Evolutionary conservation across 257 asterid genomes (phyloP).

Genomic region (Solanum lignicaule): DNA sequence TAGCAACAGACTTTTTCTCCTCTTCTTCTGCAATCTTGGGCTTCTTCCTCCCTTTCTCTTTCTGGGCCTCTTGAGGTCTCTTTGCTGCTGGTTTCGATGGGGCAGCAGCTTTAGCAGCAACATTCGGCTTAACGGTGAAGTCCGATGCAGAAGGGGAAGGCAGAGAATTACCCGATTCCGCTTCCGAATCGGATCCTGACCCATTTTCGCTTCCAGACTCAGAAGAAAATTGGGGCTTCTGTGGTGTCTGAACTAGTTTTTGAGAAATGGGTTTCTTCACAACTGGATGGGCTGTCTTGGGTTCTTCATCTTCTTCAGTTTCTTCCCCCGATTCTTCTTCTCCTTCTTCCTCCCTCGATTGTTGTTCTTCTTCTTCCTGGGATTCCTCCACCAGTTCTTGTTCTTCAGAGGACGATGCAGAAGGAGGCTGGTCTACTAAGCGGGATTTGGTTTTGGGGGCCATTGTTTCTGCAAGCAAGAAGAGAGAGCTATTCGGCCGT

Average conservation of each 20-base stretch:
- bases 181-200: constrained; percentile 17
- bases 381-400: neutral
- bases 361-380: constrained; percentile 2
- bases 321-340: constrained; percentile 6
- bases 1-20: constrained; percentile 5
- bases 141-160: constrained; percentile 26
- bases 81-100: constrained; percentile 14
- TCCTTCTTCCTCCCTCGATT: constrained; percentile 5
- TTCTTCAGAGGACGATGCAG: constrained; percentile 11
- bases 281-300: neutral
- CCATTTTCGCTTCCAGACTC: neutral
- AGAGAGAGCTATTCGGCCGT: neutral
- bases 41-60: constrained; percentile 9
- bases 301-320: neutral
- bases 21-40: constrained; percentile 10
- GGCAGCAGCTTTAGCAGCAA: neutral
- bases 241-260: neutral
- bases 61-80: neutral
- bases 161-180: constrained; percentile 18
- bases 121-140: constrained; percentile 28
- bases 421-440: constrained; percentile 9
- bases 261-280: neutral
- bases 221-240: constrained; percentile 1
- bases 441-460: constrained; percentile 4
- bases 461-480: neutral